These are phyloP conservation scores for Globisporangium spiculum DNA, from an alignment of 352 stramenopile genomes.

Conservation along the genomic window DNA sequence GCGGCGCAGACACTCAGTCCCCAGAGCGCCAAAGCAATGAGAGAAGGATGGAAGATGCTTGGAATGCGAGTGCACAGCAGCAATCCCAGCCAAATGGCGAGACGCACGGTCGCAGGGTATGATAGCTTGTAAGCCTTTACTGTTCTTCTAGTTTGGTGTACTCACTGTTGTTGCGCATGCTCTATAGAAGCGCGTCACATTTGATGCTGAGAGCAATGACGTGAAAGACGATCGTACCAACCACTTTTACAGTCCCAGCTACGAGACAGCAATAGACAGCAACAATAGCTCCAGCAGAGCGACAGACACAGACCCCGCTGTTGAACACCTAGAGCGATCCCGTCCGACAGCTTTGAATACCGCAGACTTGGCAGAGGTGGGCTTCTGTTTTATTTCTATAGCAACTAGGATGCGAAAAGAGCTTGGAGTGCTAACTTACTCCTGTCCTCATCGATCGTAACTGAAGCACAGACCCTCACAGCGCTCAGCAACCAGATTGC, in stretches of 20 bases:
- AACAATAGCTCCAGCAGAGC: no score
- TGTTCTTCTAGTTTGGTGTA: no score
- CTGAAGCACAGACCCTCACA: constrained; percentile 13
- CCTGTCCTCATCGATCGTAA: background rate
- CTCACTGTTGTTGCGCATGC: background rate
- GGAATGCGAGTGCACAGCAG: background rate
- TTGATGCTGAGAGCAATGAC: background rate
- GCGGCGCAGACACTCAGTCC: background rate
- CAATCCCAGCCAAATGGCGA: background rate
- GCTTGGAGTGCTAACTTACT: background rate
- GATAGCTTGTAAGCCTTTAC: background rate
- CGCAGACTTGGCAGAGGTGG: constrained; percentile 6
- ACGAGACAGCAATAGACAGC: background rate
- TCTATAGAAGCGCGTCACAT: background rate
- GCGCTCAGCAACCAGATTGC: constrained; percentile 33
- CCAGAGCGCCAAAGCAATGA: background rate
- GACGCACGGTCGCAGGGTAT: background rate
- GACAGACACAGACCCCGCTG: background rate
- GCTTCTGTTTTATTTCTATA: background rate
- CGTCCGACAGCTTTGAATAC: background rate
- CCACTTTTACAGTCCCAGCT: background rate
- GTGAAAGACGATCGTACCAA: background rate
- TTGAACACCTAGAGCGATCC: background rate
- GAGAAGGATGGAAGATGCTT: background rate
- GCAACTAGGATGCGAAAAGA: background rate